Percentiles rank a stretch among this genome's conserved stretches.
These are phyloP conservation scores for Fusarium sarcochroum DNA, from an alignment of 2,329 filamentous ascomycete species.

Conservation along the genomic window DNA sequence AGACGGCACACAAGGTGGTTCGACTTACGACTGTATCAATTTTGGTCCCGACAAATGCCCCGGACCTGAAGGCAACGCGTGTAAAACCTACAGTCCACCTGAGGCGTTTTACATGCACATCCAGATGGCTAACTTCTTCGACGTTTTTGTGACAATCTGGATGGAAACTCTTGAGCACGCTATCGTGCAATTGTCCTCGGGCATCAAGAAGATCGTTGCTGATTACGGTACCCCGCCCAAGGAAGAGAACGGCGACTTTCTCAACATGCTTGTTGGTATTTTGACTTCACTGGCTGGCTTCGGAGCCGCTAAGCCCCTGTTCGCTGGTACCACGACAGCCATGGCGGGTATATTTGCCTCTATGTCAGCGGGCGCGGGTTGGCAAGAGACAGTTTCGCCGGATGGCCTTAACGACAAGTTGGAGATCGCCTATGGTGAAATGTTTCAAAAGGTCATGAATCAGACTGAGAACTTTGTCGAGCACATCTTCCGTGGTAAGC, in stretches of 20 bases:
- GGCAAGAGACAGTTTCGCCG: not conserved
- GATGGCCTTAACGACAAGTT: not conserved
- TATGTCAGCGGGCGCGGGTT: not conserved
- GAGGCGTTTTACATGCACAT: too few relatives aligned
- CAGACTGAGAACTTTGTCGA: not conserved
- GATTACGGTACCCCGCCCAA: not conserved
- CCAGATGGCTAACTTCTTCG: too few relatives aligned
- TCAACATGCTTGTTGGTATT: not conserved
- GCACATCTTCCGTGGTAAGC: not conserved
- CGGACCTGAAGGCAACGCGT: too few relatives aligned
- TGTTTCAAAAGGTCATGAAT: not conserved
- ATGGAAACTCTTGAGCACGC: not conserved
- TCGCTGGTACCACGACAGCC: not conserved
- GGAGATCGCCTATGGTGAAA: not conserved
- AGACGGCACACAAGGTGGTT: too few relatives aligned
- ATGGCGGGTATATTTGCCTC: not conserved
- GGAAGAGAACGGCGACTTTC: not conserved
- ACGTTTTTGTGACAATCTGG: not conserved
- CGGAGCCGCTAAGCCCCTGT: not conserved
- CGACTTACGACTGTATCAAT: too few relatives aligned
- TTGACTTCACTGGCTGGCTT: not conserved
- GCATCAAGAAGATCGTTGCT: not conserved
- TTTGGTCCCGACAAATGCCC: too few relatives aligned
- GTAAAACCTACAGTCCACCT: too few relatives aligned
- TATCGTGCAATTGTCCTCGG: not conserved